Conservation (phyloP, 2,329 filamentous ascomycete genomes). For the Diplocarpon rosae region DNA sequence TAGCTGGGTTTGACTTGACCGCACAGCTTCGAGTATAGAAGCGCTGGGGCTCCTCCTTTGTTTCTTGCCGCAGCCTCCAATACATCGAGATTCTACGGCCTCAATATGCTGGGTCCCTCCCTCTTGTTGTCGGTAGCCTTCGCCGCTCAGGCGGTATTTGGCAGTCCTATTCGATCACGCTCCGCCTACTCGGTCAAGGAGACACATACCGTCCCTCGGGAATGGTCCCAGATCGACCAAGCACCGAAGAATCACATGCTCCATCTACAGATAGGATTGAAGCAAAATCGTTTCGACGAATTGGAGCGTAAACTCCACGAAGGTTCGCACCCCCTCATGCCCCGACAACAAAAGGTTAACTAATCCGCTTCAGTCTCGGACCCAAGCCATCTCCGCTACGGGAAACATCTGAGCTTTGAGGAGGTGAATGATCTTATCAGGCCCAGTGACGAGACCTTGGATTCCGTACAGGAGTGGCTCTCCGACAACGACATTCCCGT, state of each 20-base stretch:
- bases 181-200: slow-evolving; percentile 44
- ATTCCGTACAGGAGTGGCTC: slow-evolving; percentile 45
- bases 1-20: no score
- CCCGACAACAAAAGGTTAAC: not conserved
- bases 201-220: slow-evolving; percentile 38
- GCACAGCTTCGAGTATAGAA: no score
- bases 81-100: no score
- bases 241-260: slow-evolving; percentile 38
- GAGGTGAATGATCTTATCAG: slow-evolving; percentile 43
- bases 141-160: slow-evolving; percentile 13
- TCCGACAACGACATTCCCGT: slow-evolving; percentile 38
- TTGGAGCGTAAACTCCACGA: slow-evolving; percentile 44
- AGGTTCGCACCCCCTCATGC: slow-evolving; percentile 27
- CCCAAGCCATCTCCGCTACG: slow-evolving; percentile 42
- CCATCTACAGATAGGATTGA: slow-evolving; percentile 46
- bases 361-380: slow-evolving; percentile 33
- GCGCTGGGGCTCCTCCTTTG: no score
- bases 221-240: slow-evolving; percentile 37
- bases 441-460: slow-evolving; percentile 39
- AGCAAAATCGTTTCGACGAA: slow-evolving; percentile 43
- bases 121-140: slow-evolving; percentile 7
- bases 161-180: slow-evolving; percentile 28
- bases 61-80: no score
- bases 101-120: slow-evolving; percentile 8
- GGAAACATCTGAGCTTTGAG: slow-evolving; percentile 39